Base-by-base conservation (phyloP, 495 filamentous ascomycete species). In the Cryomyces minteri region DNA sequence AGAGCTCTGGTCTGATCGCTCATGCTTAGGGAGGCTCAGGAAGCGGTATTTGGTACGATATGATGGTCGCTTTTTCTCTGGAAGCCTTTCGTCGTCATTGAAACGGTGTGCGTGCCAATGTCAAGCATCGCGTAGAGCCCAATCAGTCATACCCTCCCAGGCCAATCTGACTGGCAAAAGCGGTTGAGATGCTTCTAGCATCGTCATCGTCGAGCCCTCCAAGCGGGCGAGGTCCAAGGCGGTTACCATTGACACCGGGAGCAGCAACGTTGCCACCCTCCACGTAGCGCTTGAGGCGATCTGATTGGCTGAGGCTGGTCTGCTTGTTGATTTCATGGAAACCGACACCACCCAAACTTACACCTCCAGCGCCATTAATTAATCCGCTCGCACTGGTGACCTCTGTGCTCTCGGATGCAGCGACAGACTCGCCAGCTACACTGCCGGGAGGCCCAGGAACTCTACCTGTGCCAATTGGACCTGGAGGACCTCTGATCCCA, bases 161-260 rank as follows among this genome's bases (percentile, higher is more conserved):
- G 37, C 83, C 88, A 46, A 94, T 73, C 61, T 96, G 92, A 62
- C 86, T 94, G 37, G 87, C 88, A 66, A 95, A 96, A 5, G 86
- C 86, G 31, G 88, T 95, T 50, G 84, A 93, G 54, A 96, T 74
- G 59, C 88, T 95, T 61, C 88, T 82, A 47, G 88, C 82, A 58
- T 96, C 90, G 49, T 99, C 90, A 51, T 96, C 90, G 10, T 60
- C 58, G 32, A 51, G 51, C 1, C 43, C 47, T 41, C 44, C 49
- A 4, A 49, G 32, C 11, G 38, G 40, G 18, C 18, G 18, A 25
- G 18, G 18, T 25, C 18, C 18, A 25, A 25, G 18, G 18, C 18
- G 18, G 6, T 18, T 6, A 30, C 44, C 10, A 30, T 43, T 46
- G 7, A 33, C 43, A 11, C 43, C 11, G 8, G 8, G 34, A 14